Conservation (phyloP, 1,284 basidiomycete species). For the Austropuccinia psidii region DNA sequence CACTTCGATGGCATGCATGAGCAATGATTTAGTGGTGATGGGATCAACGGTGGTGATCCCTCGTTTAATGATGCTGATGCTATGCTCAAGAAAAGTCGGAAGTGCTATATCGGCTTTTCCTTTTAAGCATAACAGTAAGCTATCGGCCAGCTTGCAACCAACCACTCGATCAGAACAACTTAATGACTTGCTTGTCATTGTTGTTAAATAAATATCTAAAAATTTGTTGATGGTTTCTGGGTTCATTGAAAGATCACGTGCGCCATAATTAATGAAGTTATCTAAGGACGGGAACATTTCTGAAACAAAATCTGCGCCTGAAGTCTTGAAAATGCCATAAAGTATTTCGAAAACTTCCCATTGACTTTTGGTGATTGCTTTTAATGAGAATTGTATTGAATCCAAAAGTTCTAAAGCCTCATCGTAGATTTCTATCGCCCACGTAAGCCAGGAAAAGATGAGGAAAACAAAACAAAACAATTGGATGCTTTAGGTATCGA, state of each 20-base stretch:
- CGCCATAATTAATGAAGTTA: conserved; percentile 80
- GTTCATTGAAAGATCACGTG: conserved; percentile 72
- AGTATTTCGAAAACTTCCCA: conserved; percentile 79
- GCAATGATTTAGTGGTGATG: conserved; percentile 59
- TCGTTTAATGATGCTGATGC: conserved; percentile 54
- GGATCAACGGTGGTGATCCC: conserved; percentile 49
- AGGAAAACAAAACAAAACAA: neutral
- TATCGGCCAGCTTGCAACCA: conserved; percentile 77
- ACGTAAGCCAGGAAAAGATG: neutral
- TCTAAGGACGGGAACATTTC: conserved; percentile 84
- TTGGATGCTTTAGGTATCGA: neutral
- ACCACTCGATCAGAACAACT: conserved; percentile 75
- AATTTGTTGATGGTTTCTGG: conserved; percentile 58
- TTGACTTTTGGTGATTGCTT: conserved; percentile 67
- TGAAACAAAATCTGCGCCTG: conserved; percentile 70
- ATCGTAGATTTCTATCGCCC: conserved; percentile 65
- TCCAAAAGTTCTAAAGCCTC: conserved; percentile 82
- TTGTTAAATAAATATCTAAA: conserved; percentile 72
- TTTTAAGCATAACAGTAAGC: conserved; percentile 67
- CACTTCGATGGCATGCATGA: conserved; percentile 70
- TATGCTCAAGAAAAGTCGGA: conserved; percentile 57
- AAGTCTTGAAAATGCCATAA: conserved; percentile 73
- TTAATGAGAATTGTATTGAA: conserved; percentile 72
- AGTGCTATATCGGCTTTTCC: conserved; percentile 66
- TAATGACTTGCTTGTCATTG: conserved; percentile 63